Conservation (phyloP, 129 eudicot genomes). For the Flaveria trinervia region DNA sequence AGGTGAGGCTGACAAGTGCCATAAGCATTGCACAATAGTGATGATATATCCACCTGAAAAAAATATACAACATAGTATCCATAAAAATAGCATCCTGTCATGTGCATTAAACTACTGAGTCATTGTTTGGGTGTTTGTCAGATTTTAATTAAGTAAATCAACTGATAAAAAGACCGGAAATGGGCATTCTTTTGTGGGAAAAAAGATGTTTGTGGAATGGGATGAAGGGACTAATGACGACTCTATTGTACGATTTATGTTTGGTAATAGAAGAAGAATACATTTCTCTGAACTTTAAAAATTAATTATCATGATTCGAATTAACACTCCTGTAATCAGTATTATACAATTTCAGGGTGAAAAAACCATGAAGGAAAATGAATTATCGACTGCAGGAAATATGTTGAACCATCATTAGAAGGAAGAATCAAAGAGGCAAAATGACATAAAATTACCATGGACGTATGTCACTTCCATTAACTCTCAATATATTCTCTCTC, state of each 20-base stretch:
- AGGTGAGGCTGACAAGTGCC: slow-evolving; percentile 97
- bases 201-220: neutral
- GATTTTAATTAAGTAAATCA: neutral
- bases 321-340: neutral
- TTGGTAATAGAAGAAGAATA: neutral
- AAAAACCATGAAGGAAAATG: neutral
- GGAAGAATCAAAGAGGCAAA: neutral
- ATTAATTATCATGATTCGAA: neutral
- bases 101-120: neutral
- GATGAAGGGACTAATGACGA: neutral
- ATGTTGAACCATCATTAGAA: neutral
- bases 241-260: neutral
- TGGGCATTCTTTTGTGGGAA: neutral
- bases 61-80: neutral
- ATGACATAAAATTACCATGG: slow-evolving; percentile 60
- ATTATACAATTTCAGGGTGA: neutral
- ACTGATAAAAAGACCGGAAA: neutral
- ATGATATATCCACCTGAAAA: slow-evolving; percentile 97
- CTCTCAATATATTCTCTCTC: slow-evolving; percentile 87
- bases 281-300: neutral
- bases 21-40: slow-evolving; percentile 94
- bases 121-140: neutral
- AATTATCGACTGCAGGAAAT: neutral
- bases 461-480: slow-evolving; percentile 92
- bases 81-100: neutral